These are phyloP conservation scores for Ascochyta rabiei DNA, from an alignment of 2,329 filamentous ascomycete species.

Conservation along the genomic window DNA sequence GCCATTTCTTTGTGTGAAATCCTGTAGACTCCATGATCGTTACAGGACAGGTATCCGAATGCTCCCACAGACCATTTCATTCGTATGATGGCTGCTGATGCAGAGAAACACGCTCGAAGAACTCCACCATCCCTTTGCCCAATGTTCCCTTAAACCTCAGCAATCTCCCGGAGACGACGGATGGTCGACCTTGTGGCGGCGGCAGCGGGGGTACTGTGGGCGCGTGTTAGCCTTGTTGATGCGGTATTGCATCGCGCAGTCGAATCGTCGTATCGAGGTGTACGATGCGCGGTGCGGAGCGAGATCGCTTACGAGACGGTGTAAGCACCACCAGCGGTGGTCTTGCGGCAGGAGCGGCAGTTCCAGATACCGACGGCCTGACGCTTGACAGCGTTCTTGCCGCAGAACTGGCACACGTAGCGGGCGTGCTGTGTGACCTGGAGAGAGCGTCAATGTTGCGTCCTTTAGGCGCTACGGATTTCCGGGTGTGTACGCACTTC, in stretches of 20 bases:
- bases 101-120: conserved; percentile 45
- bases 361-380: conserved; percentile 94
- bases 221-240: conserved; percentile 31
- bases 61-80: conserved; percentile 36
- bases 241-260: not conserved
- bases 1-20: conserved; percentile 46
- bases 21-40: conserved; percentile 45
- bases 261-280: not conserved
- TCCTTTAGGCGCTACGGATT: conserved; percentile 12
- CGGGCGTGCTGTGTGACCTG: conserved; percentile 93
- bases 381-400: conserved; percentile 91
- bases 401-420: conserved; percentile 90
- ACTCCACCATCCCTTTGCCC: conserved; percentile 42
- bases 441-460: conserved; percentile 26
- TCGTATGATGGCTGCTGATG: conserved; percentile 39
- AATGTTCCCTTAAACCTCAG: conserved; percentile 74
- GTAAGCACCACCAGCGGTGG: conserved; percentile 91
- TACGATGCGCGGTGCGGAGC: not conserved
- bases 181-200: conserved; percentile 95
- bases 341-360: conserved; percentile 95
- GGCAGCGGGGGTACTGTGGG: conserved; percentile 82
- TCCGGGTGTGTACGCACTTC: conserved; percentile 57
- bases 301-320: conserved; percentile 79
- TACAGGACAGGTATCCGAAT: conserved; percentile 44
- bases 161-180: conserved; percentile 95